Base-by-base conservation (phyloP, 768 basidiomycete species). In the Phanerodontia chrysosporium region DNA sequence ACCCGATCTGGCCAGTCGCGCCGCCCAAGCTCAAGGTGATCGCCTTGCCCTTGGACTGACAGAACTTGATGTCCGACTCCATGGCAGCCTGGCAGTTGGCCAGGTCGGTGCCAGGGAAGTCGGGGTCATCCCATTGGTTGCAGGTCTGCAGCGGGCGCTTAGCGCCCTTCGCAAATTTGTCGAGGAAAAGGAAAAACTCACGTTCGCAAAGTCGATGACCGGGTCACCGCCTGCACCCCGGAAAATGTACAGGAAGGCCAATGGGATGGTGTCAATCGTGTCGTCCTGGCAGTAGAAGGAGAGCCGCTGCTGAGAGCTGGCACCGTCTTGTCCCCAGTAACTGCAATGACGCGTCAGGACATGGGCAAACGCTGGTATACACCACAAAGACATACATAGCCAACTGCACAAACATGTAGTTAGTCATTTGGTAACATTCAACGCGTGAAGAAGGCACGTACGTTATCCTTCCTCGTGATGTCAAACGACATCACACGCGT, bases 91-190 rank as follows among this genome's bases (percentile, higher is more conserved):
- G 66, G 65, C 89, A 90, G 67, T 89, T 76, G 7, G 84, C 80
- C 36, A 90, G 78, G n/a, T 74, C 70, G 21, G 86, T 87, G 22
- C 85, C 87, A 13, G 86, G 70, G 61, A 89, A 89, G n/a, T 81
- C 78, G 0, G 78, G 69, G 52, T 85, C 81, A 63, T 82, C 77
- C 8, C 69, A 76, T 16, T 77, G 76, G 67, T 83, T 88, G 72
- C 88, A 89, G 21, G 74, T 84, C 85, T 89, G 36, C n/a, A 53
- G 4, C 3, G 18, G 49, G 18, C 32, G 27, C 16, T 39, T 25
- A 27, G 52, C 52, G 45, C 56, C 13, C 42, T 13, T 28, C 44
- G 2, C 18, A 14, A 16, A 54, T 22, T 32, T n/a, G 27, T 12
- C 42, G 51, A n/a, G 39, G n/a, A n/a, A 29, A 28, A 27, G 30